phyloP scores from a whole-genome alignment of 2,329 filamentous ascomycete species.

The Colletotrichum siamense region DNA sequence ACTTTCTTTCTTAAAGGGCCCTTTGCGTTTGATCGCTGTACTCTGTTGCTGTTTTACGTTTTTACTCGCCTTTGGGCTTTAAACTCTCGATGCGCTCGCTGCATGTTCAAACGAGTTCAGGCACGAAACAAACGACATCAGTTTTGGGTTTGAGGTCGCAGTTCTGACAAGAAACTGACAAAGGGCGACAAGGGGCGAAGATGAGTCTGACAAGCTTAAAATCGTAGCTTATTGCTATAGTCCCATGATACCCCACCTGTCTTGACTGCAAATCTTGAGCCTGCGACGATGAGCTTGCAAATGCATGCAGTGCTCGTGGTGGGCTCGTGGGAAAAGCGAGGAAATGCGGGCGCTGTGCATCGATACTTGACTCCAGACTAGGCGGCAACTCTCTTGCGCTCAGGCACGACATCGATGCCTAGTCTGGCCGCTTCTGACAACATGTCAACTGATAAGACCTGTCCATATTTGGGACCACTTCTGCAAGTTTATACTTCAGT shows the following conservation, averaged over 20 bases:
- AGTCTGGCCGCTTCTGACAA: not conserved
- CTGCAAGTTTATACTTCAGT: not conserved
- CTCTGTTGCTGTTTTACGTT: not conserved
- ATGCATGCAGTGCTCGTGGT: not conserved
- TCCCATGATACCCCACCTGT: not conserved
- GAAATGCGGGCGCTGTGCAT: not conserved
- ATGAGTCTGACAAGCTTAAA: not conserved
- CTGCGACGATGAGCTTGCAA: not conserved
- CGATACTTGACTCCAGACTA: not conserved
- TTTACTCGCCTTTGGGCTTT: not conserved
- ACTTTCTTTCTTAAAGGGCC: not conserved
- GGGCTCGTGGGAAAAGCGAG: not conserved
- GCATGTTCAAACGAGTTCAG: not conserved
- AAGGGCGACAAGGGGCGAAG: not conserved
- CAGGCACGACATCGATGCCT: not conserved
- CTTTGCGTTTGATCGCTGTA: not conserved
- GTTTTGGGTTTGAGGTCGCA: not conserved
- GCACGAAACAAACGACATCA: not conserved
- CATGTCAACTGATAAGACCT: not conserved
- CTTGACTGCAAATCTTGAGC: not conserved
- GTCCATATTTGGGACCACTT: not conserved
- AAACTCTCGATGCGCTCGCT: not conserved
- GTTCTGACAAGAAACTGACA: not conserved
- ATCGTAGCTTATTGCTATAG: not conserved
- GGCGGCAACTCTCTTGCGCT: not conserved